Evolutionary conservation across 352 stramenopile species (phyloP).

Genomic region (Globisporangium viniferum): DNA sequence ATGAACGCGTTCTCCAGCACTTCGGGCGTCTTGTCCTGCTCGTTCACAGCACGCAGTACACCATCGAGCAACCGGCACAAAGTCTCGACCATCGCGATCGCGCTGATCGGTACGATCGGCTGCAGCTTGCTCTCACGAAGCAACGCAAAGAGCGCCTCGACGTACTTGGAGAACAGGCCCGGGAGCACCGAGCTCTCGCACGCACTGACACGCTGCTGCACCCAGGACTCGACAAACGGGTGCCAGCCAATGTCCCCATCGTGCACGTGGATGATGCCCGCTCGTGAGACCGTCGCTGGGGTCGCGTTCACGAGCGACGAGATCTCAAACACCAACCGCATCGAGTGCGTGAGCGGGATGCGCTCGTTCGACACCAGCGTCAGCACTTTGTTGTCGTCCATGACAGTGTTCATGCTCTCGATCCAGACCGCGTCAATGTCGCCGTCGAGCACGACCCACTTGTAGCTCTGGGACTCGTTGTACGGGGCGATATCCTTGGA

Average conservation of each 20-base stretch:
- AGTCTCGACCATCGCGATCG: constrained; percentile 82
- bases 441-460: constrained; percentile 92
- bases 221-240: constrained; percentile 93
- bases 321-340: constrained; percentile 98
- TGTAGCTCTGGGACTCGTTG: constrained; percentile 82
- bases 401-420: constrained; percentile 92
- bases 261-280: constrained; percentile 97
- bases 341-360: constrained; percentile 93
- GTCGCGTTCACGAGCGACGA: constrained; percentile 95
- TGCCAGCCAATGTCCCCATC: constrained; percentile 91
- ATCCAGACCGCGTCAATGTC: constrained; percentile 96
- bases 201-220: constrained; percentile 72
- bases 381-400: constrained; percentile 94
- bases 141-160: constrained; percentile 80
- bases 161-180: constrained; percentile 92
- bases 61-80: constrained; percentile 94
- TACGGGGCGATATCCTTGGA: constrained; percentile 89
- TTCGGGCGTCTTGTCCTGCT: constrained; percentile 83
- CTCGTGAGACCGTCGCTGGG: constrained; percentile 94
- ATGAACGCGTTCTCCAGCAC: constrained; percentile 94
- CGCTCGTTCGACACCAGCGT: constrained; percentile 97
- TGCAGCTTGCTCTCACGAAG: constrained; percentile 66
- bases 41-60: constrained; percentile 67
- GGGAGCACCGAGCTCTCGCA: constrained; percentile 84
- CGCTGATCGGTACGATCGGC: constrained; percentile 47